These are phyloP conservation scores for Cyberlindnera nakhonratchasimensis DNA, from an alignment of 805 yeast species.

Conservation along the genomic window DNA sequence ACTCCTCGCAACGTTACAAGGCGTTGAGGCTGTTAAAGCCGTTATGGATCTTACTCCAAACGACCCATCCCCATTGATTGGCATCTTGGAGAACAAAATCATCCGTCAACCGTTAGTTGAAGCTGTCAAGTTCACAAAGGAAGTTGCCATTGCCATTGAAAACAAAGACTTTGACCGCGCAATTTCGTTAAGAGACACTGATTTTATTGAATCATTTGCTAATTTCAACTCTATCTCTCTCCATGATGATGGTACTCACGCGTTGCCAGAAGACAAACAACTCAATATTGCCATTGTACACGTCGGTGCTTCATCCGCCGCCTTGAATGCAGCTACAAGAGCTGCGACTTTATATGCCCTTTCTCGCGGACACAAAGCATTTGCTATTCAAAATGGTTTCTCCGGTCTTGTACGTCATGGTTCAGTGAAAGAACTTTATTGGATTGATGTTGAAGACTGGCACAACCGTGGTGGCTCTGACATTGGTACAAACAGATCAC, in stretches of 20 bases:
- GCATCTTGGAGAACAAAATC: slow-evolving; percentile 81
- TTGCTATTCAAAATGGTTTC: slow-evolving; percentile 91
- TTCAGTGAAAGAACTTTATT: slow-evolving; percentile 64
- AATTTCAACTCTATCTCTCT: slow-evolving; percentile 68
- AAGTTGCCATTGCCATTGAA: slow-evolving; percentile 87
- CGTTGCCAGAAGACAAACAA: slow-evolving; percentile 56
- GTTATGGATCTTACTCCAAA: slow-evolving; percentile 84
- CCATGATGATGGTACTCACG: slow-evolving; percentile 60
- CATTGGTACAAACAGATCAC: slow-evolving; percentile 89
- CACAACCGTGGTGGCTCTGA: slow-evolving; percentile 90
- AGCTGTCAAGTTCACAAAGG: slow-evolving; percentile 80
- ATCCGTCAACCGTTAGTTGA: slow-evolving; percentile 83
- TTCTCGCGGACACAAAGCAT: slow-evolving; percentile 86
- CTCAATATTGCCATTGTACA: slow-evolving; percentile 81
- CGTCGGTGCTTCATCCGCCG: slow-evolving; percentile 98
- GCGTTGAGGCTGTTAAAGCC: slow-evolving; percentile 96
- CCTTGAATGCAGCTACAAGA: slow-evolving; percentile 52
- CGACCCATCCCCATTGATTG: slow-evolving; percentile 94
- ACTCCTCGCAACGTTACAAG: slow-evolving; percentile 88
- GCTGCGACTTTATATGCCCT: slow-evolving; percentile 28
- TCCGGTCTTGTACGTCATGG: slow-evolving; percentile 89
- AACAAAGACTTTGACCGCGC: slow-evolving; percentile 80
- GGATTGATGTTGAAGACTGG: slow-evolving; percentile 91
- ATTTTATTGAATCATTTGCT: slow-evolving; percentile 73
- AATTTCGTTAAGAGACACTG: slow-evolving; percentile 81